Base-by-base conservation (phyloP, 305 asterid species). In the Solanum chacoense region DNA sequence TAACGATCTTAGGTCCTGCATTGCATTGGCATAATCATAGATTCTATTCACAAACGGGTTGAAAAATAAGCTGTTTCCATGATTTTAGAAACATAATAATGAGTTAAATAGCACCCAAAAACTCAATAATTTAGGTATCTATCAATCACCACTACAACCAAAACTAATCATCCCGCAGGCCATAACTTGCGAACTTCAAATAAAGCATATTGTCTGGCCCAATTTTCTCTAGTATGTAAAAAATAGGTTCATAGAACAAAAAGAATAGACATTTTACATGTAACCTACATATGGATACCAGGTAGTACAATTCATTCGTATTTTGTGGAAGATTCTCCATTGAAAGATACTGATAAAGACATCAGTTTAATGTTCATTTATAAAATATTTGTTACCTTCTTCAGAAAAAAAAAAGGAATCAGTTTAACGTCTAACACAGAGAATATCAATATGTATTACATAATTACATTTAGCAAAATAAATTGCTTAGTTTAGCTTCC, bases 21-120 rank as follows among this genome's bases (percentile, higher is more conserved):
- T 87, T 40, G 95, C 99, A 89, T 95, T 90, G 83, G 93, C 91
- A 90, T 94, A 97, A 92, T 97, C 99, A 84, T 92, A 97, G 90
- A 97, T 94, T 73, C 75, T 87, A 67, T 94, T 92, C 87, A 20
- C 88, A 37, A 91, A 93, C 88, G 99, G 99, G 92, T 97, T 98
- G 80, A 91, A 96, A 90, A 93, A 93, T 90, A 97, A 93, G 94
- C 99, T 97, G 99, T 90, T 92, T 78, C 91, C 91, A 88, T 87
- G 79, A 81, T 86, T 80, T 87, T 77, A 89, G 38, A 87, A 91
- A 91, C 73, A 83, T 67, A 87, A 50, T 24, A 67, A 81, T 91
- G 84, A 81, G 91, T 88, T 81, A 84, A 89, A 14, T n/a, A 42
- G 31, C 73, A 87, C 29, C 34, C 20, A 81, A 45, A 81, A 83